A percentile compares a stretch with the other conserved stretches of the same genome.
Conservation (phyloP, 306 rosid species). For the Malus sieversii region DNA sequence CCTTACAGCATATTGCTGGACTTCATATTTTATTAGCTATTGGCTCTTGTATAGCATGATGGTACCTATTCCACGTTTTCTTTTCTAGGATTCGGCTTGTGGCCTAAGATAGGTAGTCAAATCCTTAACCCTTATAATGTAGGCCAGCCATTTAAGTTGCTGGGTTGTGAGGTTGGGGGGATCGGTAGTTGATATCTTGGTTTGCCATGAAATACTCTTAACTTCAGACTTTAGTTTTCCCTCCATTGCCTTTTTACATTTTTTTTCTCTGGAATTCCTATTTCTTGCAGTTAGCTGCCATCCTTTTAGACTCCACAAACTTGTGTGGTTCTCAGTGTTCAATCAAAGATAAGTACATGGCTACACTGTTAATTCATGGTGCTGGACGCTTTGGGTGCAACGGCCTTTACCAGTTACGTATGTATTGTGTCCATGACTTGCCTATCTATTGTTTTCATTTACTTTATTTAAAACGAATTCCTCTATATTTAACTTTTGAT, state of each 20-base stretch:
- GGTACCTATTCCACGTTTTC: background rate
- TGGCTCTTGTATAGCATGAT: background rate
- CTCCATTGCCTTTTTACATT: background rate
- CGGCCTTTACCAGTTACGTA: conserved; percentile 70
- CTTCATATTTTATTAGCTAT: background rate
- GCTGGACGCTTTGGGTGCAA: conserved; percentile 82
- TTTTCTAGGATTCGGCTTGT: background rate
- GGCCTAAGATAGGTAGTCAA: background rate
- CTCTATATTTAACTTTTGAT: background rate
- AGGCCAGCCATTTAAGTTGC: background rate
- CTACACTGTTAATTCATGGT: conserved; percentile 68
- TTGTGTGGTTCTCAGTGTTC: conserved; percentile 45
- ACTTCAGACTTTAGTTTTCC: background rate
- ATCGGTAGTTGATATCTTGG: background rate
- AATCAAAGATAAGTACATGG: conserved; percentile 68
- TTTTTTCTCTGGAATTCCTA: background rate
- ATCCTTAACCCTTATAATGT: background rate
- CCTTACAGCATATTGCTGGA: background rate
- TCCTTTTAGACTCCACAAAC: conserved; percentile 64
- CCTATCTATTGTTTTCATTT: background rate
- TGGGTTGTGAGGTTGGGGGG: background rate
- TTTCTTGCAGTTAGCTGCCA: conserved; percentile 62
- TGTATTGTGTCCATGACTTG: conserved; percentile 7
- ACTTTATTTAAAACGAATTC: background rate
- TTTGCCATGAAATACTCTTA: background rate